Base-by-base conservation (phyloP, 2,329 filamentous ascomycete genomes). In the Didymella arachidicola region DNA sequence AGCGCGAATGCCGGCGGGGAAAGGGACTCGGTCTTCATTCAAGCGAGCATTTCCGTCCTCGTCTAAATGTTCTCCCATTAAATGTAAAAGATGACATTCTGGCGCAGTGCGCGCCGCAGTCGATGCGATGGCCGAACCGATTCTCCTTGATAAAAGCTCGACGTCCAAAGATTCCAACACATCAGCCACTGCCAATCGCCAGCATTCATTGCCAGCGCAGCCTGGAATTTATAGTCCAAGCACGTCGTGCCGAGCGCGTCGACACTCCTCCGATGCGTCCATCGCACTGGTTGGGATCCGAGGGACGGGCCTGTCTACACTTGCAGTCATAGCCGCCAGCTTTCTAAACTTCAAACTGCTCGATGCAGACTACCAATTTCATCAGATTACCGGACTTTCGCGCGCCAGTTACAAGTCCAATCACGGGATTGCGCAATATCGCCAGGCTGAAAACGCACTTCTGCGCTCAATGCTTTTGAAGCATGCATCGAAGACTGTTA, bases 361-460 rank as follows among this genome's bases (percentile, higher is more conserved):
- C 25, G 47, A 50, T 50, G 47, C 47, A n/a, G 47, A 42, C 34
- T 25, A 42, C 11, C 47, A 50, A 12, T 50, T 50, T 16, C 38
- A 41, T 34, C 47, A 50, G 25, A 22, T 38, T 12, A 50, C 47
- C 25, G 47, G 47, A 6, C 34, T 50, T 8, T 50, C 47, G n/a
- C 47, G 47, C 12, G 47, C 38, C 22, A 25, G 8, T 14, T 50
- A 39, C 47, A 50, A 26, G 30, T 41, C 34, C n/a, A 50, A 12
- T 3, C 34, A 50, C 19, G 47, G 47, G 14, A 41, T 29, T n/a
- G n/a, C 10, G 14, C 26, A 41, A 25, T 50, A 50, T 29, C 34
- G 47, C 16, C 10, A 42, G 12, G 38, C 34, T 14, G 47, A 50
- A 25, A 27, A 18, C 18, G 26, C 22, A 11, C 34, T 50, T 6